Conservation (phyloP, 352 stramenopile species). For the Phytophthora fragariaefolia region DNA sequence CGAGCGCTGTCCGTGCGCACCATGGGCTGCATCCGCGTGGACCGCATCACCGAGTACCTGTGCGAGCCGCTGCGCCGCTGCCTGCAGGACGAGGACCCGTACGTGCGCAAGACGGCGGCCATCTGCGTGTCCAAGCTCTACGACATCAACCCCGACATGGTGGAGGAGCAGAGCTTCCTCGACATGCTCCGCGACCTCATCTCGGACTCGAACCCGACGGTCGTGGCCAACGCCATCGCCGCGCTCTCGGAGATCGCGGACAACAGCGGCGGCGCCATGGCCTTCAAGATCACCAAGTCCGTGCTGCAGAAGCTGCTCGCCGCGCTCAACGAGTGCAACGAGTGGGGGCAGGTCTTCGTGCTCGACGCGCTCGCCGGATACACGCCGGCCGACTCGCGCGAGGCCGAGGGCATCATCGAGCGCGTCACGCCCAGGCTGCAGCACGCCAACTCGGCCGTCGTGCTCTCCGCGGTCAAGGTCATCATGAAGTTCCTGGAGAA, state of each 20-base stretch:
- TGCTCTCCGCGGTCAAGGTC: slow-evolving; percentile 98
- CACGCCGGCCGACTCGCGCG: slow-evolving; percentile 93
- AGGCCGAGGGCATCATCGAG: slow-evolving; percentile 99
- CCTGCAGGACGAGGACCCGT: slow-evolving; percentile 96
- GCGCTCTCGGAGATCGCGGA: slow-evolving; percentile 98
- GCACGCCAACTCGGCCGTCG: slow-evolving; percentile 98
- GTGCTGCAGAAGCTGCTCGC: slow-evolving; percentile 98
- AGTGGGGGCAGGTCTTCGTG: slow-evolving; percentile 99
- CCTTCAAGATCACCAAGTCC: slow-evolving; percentile 95
- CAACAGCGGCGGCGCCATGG: slow-evolving; percentile 85
- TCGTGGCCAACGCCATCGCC: slow-evolving; percentile 99
- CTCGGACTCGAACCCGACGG: slow-evolving; percentile 97
- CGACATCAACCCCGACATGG: slow-evolving; percentile 98
- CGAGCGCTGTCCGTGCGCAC: slow-evolving; percentile 98
- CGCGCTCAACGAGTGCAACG: slow-evolving; percentile 99
- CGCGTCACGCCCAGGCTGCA: slow-evolving; percentile 97
- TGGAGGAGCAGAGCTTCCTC: slow-evolving; percentile 96
- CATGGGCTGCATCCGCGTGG: slow-evolving; percentile 99
- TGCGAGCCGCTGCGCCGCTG: slow-evolving; percentile 96
- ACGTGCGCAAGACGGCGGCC: slow-evolving; percentile 99
- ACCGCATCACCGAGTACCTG: slow-evolving; percentile 99
- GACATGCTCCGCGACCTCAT: slow-evolving; percentile 98
- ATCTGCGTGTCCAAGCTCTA: slow-evolving; percentile 99
- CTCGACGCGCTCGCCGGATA: slow-evolving; percentile 97
- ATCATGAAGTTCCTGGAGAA: slow-evolving; percentile 97